These are phyloP conservation scores for Phlebopus sp. DNA, from an alignment of 1,284 basidiomycete species.

Conservation along the genomic window DNA sequence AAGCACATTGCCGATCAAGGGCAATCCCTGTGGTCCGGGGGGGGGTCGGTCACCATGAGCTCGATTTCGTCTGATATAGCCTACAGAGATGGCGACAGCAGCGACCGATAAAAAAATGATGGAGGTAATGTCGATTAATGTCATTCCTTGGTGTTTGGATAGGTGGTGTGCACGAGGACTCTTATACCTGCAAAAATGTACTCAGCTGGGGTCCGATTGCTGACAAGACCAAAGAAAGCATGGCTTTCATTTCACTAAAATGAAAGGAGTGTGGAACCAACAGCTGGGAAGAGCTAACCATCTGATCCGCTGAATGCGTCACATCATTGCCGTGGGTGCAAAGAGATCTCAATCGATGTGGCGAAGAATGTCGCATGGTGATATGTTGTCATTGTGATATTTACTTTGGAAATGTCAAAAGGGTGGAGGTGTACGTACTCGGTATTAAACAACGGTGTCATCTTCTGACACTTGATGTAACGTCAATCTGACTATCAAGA, in stretches of 20 bases:
- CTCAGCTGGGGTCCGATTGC: neutral
- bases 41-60: constrained; percentile 13
- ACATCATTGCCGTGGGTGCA: neutral
- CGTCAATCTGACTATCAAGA: neutral
- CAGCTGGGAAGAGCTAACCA: neutral
- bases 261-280: constrained; percentile 9
- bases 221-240: constrained; percentile 6
- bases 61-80: constrained; percentile 13
- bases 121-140: constrained; percentile 6
- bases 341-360: neutral
- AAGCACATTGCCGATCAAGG: constrained; percentile 27
- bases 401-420: neutral
- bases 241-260: constrained; percentile 9
- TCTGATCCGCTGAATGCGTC: constrained; percentile 1
- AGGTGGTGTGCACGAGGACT: neutral
- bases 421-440: constrained; percentile 3
- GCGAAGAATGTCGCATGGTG: neutral
- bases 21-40: constrained; percentile 31
- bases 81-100: constrained; percentile 8
- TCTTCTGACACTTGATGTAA: constrained; percentile 1
- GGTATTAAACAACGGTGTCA: constrained; percentile 3
- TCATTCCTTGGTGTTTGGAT: constrained; percentile 6
- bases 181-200: constrained; percentile 17
- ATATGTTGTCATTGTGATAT: neutral
- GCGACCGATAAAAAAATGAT: constrained; percentile 9